A percentile compares a stretch with the other conserved stretches of the same genome.
Conservation (phyloP, 306 rosid genomes). For the Rubus idaeus region DNA sequence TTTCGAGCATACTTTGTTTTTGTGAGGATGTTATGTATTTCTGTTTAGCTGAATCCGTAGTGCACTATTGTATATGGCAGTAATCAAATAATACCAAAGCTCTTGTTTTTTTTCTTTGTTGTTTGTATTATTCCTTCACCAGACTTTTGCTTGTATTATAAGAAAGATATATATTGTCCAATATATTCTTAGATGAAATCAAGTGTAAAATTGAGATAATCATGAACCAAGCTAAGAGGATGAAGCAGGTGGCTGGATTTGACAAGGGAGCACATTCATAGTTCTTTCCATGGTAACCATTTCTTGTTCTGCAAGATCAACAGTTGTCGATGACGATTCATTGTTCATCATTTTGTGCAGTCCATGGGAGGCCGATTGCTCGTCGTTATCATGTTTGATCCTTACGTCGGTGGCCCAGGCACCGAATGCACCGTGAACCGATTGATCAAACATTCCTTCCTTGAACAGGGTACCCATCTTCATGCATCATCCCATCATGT, state of each 20-base stretch:
- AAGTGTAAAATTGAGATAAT: neutral
- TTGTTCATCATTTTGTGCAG: constrained; percentile 25
- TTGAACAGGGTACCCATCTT: constrained; percentile 71
- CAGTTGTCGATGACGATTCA: constrained; percentile 27
- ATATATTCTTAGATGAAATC: neutral
- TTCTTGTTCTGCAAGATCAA: constrained; percentile 41
- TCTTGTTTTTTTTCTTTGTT: neutral
- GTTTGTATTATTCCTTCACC: neutral
- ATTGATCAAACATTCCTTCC: constrained; percentile 28
- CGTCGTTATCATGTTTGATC: neutral
- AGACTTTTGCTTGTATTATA: neutral
- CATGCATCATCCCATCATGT: constrained; percentile 13
- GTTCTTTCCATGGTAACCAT: constrained; percentile 28
- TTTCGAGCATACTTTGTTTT: neutral
- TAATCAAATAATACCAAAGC: neutral
- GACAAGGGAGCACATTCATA: neutral
- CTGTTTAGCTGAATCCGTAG: neutral
- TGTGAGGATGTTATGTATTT: neutral
- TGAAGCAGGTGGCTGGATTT: neutral
- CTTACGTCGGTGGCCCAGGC: neutral
- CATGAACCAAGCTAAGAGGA: constrained; percentile 1
- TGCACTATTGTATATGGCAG: neutral
- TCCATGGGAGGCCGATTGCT: neutral
- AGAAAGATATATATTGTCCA: neutral
- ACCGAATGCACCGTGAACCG: neutral